Evolutionary conservation across 2,329 filamentous ascomycete genomes (phyloP), one percentile per base, ranked within the genome.

Genomic region (Diplodia intermedia): DNA sequence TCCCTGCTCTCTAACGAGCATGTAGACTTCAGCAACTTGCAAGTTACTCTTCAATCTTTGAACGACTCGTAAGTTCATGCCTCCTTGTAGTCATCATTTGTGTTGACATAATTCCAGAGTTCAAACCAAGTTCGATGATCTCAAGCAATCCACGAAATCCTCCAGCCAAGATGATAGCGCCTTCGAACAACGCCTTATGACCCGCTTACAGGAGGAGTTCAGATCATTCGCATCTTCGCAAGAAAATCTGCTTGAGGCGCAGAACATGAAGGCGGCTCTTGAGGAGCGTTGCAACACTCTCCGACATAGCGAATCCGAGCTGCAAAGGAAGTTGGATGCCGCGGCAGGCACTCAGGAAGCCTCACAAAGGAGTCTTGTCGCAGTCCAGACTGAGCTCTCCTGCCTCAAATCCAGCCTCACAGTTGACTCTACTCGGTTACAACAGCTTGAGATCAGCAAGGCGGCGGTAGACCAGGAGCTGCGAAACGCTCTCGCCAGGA

Each of bases 271-370:
- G 20, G 67, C 66, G 7, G 52, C 38, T 20, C 50, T 66, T n/a
- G 67, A 69, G 15, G 67, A 70, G 29, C 69, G 63, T 2, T 49
- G 43, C 15, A 11, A 26, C 2, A 18, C 36, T n/a, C 57, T 69
- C 15, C 49, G 52, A 26, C 43, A 36, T 7, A 54, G n/a, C 23
- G 55, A 60, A 7, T 20, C 43, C 11, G 11, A 53, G 11, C n/a
- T 70, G 11, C 26, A 67, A 23, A 31, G 33, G n/a, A 63, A 65
- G 56, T 33, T 69, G 8, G 29, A 55, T 9, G 23, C 12, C 1
- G 29, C 62, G n/a, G 7, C 14, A 20, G 6, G 33, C 29, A 18
- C 36, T 11, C 20, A 65, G 18, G 9, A 15, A 4, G 9, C n/a
- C 20, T 15, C 31, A 2, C 62, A 29, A 6, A n/a, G 40, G 14